Conservation (phyloP, 2,329 filamentous ascomycete species). For the Beauveria caledonica region DNA sequence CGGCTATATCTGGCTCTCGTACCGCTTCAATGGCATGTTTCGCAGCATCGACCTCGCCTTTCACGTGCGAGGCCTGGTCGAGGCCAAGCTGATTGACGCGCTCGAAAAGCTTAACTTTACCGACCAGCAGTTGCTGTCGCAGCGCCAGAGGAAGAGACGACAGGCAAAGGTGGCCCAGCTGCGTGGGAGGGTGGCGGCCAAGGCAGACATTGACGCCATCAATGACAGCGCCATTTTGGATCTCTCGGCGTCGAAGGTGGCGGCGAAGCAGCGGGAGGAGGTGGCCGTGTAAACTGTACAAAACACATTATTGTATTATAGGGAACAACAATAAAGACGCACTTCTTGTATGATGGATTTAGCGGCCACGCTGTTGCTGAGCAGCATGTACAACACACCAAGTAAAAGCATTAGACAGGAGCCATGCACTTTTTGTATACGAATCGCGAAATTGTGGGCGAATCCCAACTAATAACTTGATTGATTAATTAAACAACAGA, state of each 20-base stretch:
- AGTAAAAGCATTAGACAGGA: background rate
- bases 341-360: background rate
- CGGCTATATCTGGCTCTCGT: conserved; percentile 88
- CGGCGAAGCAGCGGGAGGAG: background rate
- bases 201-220: background rate
- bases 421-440: background rate
- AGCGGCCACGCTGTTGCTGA: background rate
- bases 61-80: conserved; percentile 69
- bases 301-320: background rate
- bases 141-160: conserved; percentile 18
- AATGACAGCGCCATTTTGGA: background rate
- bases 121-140: conserved; percentile 23
- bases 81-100: conserved; percentile 55
- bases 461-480: too few species aligned
- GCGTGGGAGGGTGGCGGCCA: background rate
- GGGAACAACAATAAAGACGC: background rate
- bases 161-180: conserved; percentile 13
- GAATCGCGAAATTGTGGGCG: too few species aligned
- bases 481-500: too few species aligned
- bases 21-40: conserved; percentile 77
- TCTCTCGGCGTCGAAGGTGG: background rate
- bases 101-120: conserved; percentile 43
- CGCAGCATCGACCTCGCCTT: conserved; percentile 65
- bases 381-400: background rate
- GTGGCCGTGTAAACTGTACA: background rate